Conservation (phyloP, 805 yeast species). For the Debaryomyces tyrocola region DNA sequence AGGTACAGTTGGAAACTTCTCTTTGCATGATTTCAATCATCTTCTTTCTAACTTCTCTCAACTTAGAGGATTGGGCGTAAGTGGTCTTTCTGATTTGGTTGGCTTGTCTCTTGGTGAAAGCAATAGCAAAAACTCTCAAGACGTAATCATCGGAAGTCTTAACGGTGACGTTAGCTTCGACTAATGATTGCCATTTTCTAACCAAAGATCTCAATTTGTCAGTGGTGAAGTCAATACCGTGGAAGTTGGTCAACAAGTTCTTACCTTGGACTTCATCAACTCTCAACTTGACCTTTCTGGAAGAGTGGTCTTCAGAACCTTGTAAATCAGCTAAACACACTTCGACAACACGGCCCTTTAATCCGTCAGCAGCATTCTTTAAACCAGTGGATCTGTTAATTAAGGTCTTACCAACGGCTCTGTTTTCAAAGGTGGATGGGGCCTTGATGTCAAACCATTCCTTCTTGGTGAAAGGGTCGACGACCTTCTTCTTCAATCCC, state of each 20-base stretch:
- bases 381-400: slow-evolving; percentile 98
- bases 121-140: slow-evolving; percentile 94
- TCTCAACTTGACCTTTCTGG: slow-evolving; percentile 96
- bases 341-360: slow-evolving; percentile 97
- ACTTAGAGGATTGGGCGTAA: slow-evolving; percentile 96
- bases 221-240: slow-evolving; percentile 97
- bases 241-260: slow-evolving; percentile 98
- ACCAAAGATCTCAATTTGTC: slow-evolving; percentile 97
- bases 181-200: slow-evolving; percentile 98
- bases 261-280: slow-evolving; percentile 99
- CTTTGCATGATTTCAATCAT: slow-evolving; percentile 94
- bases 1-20: slow-evolving; percentile 92
- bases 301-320: slow-evolving; percentile 98
- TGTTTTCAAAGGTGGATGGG: slow-evolving; percentile 97
- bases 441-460: slow-evolving; percentile 99
- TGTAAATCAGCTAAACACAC: slow-evolving; percentile 95
- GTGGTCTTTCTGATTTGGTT: slow-evolving; percentile 97
- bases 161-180: slow-evolving; percentile 97
- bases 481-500: slow-evolving; percentile 98
- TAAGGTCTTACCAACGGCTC: slow-evolving; percentile 97
- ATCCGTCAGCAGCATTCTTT: slow-evolving; percentile 96
- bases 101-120: slow-evolving; percentile 96
- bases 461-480: slow-evolving; percentile 99
- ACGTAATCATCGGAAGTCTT: slow-evolving; percentile 98
- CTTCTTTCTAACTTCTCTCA: slow-evolving; percentile 96